Conservation (phyloP, 2,329 filamentous ascomycete species). For the Fusarium domesticum region DNA sequence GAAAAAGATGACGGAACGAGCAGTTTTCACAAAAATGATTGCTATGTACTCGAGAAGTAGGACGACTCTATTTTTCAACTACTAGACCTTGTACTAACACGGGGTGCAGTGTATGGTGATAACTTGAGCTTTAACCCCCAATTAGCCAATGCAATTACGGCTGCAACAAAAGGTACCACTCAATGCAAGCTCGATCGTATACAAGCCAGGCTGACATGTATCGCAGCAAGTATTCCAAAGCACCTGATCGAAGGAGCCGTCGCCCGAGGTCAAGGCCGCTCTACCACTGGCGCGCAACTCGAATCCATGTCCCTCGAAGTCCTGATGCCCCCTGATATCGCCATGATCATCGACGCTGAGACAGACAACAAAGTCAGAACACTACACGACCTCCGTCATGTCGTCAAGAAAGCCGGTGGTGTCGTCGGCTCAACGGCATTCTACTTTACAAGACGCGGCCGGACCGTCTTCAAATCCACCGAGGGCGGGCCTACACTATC, state of each 20-base stretch:
- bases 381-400: constrained; percentile 66
- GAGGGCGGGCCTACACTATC: constrained; percentile 57
- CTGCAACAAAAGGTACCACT: constrained; percentile 70
- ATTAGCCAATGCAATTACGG: constrained; percentile 67
- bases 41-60: constrained; percentile 71
- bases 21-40: constrained; percentile 67
- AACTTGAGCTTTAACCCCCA: constrained; percentile 72
- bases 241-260: constrained; percentile 79
- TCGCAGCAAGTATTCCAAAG: constrained; percentile 72
- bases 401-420: constrained; percentile 71
- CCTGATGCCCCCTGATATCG: constrained; percentile 72
- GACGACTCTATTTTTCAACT: constrained; percentile 18
- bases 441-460: constrained; percentile 79
- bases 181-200: background rate
- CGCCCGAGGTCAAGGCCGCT: constrained; percentile 82
- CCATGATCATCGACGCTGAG: constrained; percentile 79
- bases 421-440: constrained; percentile 72
- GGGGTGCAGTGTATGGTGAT: constrained; percentile 64
- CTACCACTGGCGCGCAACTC: constrained; percentile 69
- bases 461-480: constrained; percentile 62
- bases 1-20: constrained; percentile 71
- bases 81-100: constrained; percentile 10
- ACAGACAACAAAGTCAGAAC: constrained; percentile 76
- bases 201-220: constrained; percentile 1
- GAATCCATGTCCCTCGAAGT: constrained; percentile 77